These are phyloP conservation scores for Coelastrella sp. DNA, from an alignment of 139 green algal genomes.

Conservation along the genomic window DNA sequence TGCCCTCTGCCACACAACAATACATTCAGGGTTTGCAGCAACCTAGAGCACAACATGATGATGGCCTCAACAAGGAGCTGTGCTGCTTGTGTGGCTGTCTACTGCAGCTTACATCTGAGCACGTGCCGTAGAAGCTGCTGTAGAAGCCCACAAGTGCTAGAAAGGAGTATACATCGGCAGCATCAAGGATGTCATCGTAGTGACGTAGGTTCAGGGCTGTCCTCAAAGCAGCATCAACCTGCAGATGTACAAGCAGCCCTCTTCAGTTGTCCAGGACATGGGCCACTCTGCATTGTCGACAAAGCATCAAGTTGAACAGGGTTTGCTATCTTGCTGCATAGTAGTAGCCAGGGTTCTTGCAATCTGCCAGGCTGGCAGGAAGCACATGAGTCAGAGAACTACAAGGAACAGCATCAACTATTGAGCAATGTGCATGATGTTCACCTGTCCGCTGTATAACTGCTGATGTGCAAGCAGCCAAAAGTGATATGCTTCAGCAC, in stretches of 20 bases:
- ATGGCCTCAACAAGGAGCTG: neutral
- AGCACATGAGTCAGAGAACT: no score
- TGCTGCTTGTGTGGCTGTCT: neutral
- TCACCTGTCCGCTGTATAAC: slow-evolving; percentile 65
- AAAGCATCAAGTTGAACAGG: no score
- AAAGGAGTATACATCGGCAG: slow-evolving; percentile 74
- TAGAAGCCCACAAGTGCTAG: slow-evolving; percentile 82
- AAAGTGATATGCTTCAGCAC: slow-evolving; percentile 88
- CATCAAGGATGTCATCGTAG: slow-evolving; percentile 82
- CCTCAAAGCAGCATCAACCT: slow-evolving; percentile 75
- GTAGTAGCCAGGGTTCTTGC: no score
- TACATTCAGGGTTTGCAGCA: no score
- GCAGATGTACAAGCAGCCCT: neutral
- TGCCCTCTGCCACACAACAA: no score
- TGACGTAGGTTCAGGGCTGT: slow-evolving; percentile 76
- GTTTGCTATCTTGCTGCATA: no score
- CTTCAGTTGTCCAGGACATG: no score
- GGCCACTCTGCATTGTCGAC: no score
- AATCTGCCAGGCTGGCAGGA: no score
- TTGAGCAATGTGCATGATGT: no score
- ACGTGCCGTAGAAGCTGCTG: slow-evolving; percentile 78
- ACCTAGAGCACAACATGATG: neutral
- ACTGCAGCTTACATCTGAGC: slow-evolving; percentile 60
- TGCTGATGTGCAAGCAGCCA: slow-evolving; percentile 83
- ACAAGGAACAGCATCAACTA: no score